Base-by-base conservation (phyloP, 495 filamentous ascomycete species). In the Hypoxylon cercidicola region DNA sequence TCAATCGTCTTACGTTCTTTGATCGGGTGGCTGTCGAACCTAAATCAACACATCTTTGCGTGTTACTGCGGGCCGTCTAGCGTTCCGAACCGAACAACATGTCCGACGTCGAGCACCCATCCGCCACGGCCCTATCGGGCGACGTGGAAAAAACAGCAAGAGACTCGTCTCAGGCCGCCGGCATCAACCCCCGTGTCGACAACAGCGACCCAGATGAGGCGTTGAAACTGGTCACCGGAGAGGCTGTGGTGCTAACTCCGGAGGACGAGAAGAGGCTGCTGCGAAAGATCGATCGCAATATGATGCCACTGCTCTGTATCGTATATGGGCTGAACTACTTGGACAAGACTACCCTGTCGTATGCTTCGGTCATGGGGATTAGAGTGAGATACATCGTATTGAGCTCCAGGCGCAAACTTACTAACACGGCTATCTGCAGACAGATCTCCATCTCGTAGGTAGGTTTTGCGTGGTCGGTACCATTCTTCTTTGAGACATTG, bases 261-360 rank as follows among this genome's bases (percentile, higher is more conserved):
- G 75, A 78, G 43, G 68, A 70, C 8, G 76, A 78, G 69, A 83
- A 78, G 50, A 79, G 78, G 13, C 60, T 89, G 12, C 59, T 89
- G 21, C 70, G 73, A 18, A 85, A 78, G 21, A 89, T 89, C 50
- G 87, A 89, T 62, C 77, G 76, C 71, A 80, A 87, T 62, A 69
- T 89, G 58, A 86, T 89, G 84, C 87, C 87, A 0, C 79, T 78
- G 34, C 67, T 89, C 69, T 89, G 87, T 53, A 68, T 84, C 39
- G 77, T 88, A 7, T 89, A 89, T 58, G 85, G 85, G 5, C 81
- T 89, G 75, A 87, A 89, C 61, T 89, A 81, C 68, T 70, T 88
- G 12, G 87, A 89, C 68, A 89, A 89, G 71, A 88, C 84, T 0
- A 88, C 86, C 0, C 67, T 89, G 1, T 88, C 85, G 0, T 88